These are phyloP conservation scores for Boletus nobilissimus DNA, from an alignment of 1,284 basidiomycete genomes.

Conservation along the genomic window DNA sequence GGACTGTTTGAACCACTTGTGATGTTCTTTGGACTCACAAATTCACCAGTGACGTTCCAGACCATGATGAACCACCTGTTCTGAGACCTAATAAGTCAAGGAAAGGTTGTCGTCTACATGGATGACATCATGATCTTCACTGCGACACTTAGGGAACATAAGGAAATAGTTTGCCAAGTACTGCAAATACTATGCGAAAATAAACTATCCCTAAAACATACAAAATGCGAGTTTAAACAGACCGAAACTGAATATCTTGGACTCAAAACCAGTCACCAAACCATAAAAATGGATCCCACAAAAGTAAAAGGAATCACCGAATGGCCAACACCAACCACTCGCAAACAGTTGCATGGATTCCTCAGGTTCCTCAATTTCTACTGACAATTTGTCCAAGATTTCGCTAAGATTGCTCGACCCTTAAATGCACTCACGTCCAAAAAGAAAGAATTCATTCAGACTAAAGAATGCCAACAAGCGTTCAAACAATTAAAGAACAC, in stretches of 20 bases:
- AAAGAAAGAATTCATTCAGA: neutral
- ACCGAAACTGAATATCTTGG: neutral
- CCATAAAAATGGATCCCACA: neutral
- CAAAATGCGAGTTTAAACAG: neutral
- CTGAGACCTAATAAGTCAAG: fast-evolving
- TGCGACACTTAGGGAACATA: neutral
- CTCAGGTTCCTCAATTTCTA: neutral
- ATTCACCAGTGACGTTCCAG: neutral
- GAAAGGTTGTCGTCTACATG: neutral
- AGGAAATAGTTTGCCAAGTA: fast-evolving
- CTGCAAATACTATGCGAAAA: neutral
- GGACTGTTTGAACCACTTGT: neutral
- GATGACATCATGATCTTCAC: constrained; percentile 5
- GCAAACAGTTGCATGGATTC: neutral
- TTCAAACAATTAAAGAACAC: neutral
- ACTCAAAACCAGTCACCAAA: neutral
- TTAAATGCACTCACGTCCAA: neutral
- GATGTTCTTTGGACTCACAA: neutral
- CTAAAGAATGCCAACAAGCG: neutral
- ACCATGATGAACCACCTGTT: constrained; percentile 8
- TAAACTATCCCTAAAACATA: neutral
- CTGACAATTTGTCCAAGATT: neutral
- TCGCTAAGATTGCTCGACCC: neutral
- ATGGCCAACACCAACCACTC: neutral
- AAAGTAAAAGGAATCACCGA: neutral